Percentiles rank a stretch among this genome's conserved stretches.
These are phyloP conservation scores for Seiridium cupressi DNA, from an alignment of 2,329 filamentous ascomycete species.

Conservation along the genomic window DNA sequence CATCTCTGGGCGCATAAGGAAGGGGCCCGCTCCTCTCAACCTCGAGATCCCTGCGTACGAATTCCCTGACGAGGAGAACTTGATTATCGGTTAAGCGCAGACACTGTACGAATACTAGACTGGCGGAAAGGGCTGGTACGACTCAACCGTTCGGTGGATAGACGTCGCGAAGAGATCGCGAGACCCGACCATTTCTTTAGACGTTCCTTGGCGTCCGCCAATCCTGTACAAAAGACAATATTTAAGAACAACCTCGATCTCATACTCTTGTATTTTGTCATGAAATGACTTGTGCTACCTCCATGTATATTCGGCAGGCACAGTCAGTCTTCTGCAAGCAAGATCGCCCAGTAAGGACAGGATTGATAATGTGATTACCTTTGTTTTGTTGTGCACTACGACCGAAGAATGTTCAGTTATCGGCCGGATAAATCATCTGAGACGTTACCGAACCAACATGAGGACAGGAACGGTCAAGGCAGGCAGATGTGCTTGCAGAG, in stretches of 20 bases:
- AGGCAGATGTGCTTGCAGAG: no score
- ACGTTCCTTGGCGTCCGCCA: slow-evolving; percentile 24
- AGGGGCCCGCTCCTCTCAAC: slow-evolving; percentile 95
- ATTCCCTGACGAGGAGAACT: slow-evolving; percentile 84
- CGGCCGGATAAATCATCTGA: no score
- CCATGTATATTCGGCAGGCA: no score
- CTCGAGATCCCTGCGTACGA: slow-evolving; percentile 91
- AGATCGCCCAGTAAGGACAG: no score
- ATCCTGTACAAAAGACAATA: slow-evolving; percentile 30
- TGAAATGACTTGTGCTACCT: no score
- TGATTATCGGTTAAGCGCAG: slow-evolving; percentile 82
- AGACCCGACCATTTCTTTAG: slow-evolving; percentile 26
- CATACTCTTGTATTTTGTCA: neutral
- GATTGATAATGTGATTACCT: no score
- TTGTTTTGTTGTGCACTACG: no score
- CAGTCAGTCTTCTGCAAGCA: no score
- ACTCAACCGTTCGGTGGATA: slow-evolving; percentile 17
- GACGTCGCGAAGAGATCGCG: slow-evolving; percentile 25
- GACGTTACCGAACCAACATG: no score
- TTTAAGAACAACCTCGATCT: slow-evolving; percentile 11
- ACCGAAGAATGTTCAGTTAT: no score
- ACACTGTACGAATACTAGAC: slow-evolving; percentile 29
- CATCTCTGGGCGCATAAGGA: slow-evolving; percentile 97
- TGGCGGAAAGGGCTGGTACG: slow-evolving; percentile 12
- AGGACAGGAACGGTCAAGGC: no score